Conservation (phyloP, 163 green algal species). For the Coccomyxa subellipsoidea region DNA sequence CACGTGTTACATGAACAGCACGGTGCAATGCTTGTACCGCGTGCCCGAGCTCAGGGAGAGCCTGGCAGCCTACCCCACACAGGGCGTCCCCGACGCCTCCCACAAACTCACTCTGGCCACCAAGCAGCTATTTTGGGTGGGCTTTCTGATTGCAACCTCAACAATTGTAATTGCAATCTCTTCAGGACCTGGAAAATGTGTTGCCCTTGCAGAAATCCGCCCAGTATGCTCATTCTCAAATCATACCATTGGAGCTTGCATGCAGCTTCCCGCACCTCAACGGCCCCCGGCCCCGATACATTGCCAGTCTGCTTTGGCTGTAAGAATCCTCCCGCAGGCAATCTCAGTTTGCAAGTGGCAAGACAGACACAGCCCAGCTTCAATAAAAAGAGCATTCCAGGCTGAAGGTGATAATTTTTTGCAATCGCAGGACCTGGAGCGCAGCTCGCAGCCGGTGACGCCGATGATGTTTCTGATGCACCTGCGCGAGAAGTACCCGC, state of each 20-base stretch:
- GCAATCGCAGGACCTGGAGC: conserved; percentile 59
- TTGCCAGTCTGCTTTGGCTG: no score
- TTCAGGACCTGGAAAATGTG: no score
- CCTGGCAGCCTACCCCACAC: conserved; percentile 26
- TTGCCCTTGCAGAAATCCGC: no score
- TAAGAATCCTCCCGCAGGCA: no score
- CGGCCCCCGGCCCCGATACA: no score
- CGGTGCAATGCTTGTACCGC: conserved; percentile 91
- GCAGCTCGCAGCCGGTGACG: conserved; percentile 59
- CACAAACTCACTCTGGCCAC: conserved; percentile 54
- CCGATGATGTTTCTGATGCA: conserved; percentile 85
- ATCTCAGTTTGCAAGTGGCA: no score
- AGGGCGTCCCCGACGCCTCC: background rate
- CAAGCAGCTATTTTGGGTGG: conserved; percentile 66
- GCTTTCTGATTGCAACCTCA: no score
- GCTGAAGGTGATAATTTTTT: background rate
- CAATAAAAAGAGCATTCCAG: background rate
- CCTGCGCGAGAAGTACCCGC: conserved; percentile 84
- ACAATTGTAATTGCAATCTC: no score
- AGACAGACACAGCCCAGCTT: background rate
- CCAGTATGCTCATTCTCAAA: no score
- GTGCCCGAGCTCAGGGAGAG: conserved; percentile 79
- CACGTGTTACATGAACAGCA: conserved; percentile 98
- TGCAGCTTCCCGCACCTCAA: no score
- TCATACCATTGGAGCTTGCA: no score